Conservation (phyloP, 129 eudicot genomes). For the Pulicaria dysenterica region DNA sequence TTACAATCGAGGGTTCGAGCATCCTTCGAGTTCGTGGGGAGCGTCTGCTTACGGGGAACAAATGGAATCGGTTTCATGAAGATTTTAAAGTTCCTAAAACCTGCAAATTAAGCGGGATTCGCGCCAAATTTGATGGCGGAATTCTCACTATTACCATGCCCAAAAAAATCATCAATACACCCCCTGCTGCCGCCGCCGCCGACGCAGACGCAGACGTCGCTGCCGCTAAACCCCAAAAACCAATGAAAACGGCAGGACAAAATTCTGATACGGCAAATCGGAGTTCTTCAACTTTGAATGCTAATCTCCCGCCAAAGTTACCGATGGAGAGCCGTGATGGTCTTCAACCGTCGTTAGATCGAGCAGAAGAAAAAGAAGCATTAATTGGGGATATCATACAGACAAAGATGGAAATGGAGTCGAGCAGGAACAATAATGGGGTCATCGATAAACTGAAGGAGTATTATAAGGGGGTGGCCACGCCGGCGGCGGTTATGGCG, state of each 20-base stretch:
- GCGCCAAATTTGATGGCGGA: conserved; percentile 64
- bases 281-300: not conserved
- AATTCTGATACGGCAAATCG: not conserved
- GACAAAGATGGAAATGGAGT: no score
- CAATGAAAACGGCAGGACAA: conserved; percentile 22
- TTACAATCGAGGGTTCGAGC: conserved; percentile 53
- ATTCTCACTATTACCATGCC: conserved; percentile 55
- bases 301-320: not conserved
- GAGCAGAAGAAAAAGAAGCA: conserved; percentile 23
- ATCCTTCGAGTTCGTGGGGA: conserved; percentile 59
- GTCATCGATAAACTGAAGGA: no score
- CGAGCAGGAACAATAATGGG: no score
- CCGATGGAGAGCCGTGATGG: no score
- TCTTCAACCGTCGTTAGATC: not conserved
- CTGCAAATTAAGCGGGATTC: conserved; percentile 35
- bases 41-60: conserved; percentile 51
- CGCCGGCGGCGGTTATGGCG: conserved; percentile 33
- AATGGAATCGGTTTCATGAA: conserved; percentile 64
- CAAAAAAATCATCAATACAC: conserved; percentile 10
- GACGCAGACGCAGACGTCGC: no score
- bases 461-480: not conserved
- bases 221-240: conserved; percentile 5
- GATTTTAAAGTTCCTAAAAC: conserved; percentile 48
- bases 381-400: no score
- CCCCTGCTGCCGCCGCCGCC: conserved; percentile 9